These are phyloP conservation scores for Candida saitoana DNA, from an alignment of 805 yeast species.

Conservation along the genomic window DNA sequence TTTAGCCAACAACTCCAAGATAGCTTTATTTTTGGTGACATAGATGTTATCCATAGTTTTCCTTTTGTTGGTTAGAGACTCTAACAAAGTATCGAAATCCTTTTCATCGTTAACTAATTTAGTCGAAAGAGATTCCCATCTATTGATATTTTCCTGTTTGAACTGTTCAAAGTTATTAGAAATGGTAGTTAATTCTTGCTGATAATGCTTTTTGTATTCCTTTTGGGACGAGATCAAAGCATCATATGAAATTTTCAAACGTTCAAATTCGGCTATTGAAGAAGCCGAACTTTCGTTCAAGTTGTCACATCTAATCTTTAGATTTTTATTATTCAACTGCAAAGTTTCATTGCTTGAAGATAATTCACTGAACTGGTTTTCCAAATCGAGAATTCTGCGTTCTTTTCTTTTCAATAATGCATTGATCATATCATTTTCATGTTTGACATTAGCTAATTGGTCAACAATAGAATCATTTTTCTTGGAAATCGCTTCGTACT, in stretches of 20 bases:
- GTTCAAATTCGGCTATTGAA: conserved; percentile 49
- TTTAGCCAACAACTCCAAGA: conserved; percentile 39
- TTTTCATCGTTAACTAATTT: conserved; percentile 43
- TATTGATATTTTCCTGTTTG: conserved; percentile 31
- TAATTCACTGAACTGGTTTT: conserved; percentile 50
- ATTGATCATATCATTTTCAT: conserved; percentile 71
- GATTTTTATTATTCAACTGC: conserved; percentile 45
- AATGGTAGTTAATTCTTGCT: conserved; percentile 38
- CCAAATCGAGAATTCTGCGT: conserved; percentile 63
- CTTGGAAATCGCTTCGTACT: conserved; percentile 43
- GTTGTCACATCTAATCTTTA: conserved; percentile 47
- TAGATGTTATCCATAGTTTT: conserved; percentile 48
- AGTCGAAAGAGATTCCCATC: conserved; percentile 31
- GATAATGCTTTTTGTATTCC: conserved; percentile 49
- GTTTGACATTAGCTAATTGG: conserved; percentile 66
- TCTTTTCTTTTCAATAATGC: conserved; percentile 68
- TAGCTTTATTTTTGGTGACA: conserved; percentile 41
- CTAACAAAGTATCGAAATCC: conserved; percentile 47
- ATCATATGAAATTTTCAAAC: conserved; percentile 57
- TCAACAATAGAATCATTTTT: conserved; percentile 55
- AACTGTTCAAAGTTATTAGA: conserved; percentile 33
- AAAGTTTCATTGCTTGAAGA: conserved; percentile 45
- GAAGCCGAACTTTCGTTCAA: conserved; percentile 44
- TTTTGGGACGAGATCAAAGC: conserved; percentile 48
- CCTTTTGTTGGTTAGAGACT: conserved; percentile 44